These are phyloP conservation scores for Monascus purpureus DNA, from an alignment of 495 filamentous ascomycete genomes.

Conservation along the genomic window DNA sequence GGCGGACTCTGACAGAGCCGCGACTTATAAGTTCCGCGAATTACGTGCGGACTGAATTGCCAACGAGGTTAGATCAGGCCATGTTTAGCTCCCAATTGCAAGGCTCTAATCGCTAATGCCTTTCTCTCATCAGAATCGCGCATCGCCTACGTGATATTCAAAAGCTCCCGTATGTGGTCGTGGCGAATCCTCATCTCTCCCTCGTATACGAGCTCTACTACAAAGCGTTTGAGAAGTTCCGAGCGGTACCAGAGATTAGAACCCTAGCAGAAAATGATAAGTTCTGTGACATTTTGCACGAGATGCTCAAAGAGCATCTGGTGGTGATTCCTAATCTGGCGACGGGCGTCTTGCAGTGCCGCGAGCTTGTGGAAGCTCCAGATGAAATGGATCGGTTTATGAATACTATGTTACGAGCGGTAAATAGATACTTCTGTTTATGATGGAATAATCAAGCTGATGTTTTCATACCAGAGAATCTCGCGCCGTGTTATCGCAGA, in stretches of 20 bases:
- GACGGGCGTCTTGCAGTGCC: slow-evolving; percentile 85
- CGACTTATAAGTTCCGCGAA: slow-evolving; percentile 89
- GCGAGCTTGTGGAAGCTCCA: slow-evolving; percentile 57
- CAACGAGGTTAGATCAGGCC: slow-evolving; percentile 49
- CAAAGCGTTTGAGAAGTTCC: slow-evolving; percentile 80
- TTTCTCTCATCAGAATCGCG: slow-evolving; percentile 43
- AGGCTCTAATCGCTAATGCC: neutral
- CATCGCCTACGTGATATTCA: slow-evolving; percentile 97
- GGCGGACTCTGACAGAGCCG: slow-evolving; percentile 75
- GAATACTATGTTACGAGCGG: slow-evolving; percentile 82
- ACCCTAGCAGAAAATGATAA: slow-evolving; percentile 81
- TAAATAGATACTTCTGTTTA: slow-evolving; percentile 29
- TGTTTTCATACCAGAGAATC: slow-evolving; percentile 49
- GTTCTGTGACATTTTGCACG: slow-evolving; percentile 68
- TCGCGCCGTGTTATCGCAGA: slow-evolving; percentile 94
- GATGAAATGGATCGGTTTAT: slow-evolving; percentile 85
- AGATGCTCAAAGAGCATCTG: slow-evolving; percentile 74
- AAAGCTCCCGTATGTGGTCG: slow-evolving; percentile 86
- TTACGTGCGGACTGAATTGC: slow-evolving; percentile 91
- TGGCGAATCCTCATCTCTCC: slow-evolving; percentile 86
- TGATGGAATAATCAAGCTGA: slow-evolving; percentile 2
- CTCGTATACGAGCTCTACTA: slow-evolving; percentile 97
- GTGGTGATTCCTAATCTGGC: slow-evolving; percentile 87
- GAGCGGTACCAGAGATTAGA: slow-evolving; percentile 69
- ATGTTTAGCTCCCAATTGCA: neutral